Percentiles rank a stretch among this genome's conserved stretches.
Conservation (phyloP, 192 early-diverging fungal species). For the Coemansia sp. region DNA sequence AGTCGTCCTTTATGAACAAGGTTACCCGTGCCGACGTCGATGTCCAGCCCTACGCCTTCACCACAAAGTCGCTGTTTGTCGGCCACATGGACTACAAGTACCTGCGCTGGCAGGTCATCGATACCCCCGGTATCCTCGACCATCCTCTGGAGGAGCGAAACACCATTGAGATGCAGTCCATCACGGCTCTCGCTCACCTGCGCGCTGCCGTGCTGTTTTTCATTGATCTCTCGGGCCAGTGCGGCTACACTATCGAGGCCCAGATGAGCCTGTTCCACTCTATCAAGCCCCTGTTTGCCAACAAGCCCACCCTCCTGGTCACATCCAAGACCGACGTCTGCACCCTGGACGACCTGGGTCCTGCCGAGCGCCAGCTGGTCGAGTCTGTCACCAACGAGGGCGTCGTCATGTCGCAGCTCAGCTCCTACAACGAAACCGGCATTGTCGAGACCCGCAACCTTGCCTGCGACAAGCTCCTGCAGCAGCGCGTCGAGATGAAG, state of each 20-base stretch:
- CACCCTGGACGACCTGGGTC: slow-evolving; percentile 72
- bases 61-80: slow-evolving; percentile 99
- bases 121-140: slow-evolving; percentile 99
- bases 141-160: slow-evolving; percentile 99
- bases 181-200: slow-evolving; percentile 98
- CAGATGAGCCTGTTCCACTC: slow-evolving; percentile 88
- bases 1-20: slow-evolving; percentile 98
- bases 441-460: slow-evolving; percentile 94
- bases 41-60: slow-evolving; percentile 99
- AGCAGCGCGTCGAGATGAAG: slow-evolving; percentile 92
- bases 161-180: slow-evolving; percentile 99
- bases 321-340: slow-evolving; percentile 95
- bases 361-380: slow-evolving; percentile 69
- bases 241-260: slow-evolving; percentile 93
- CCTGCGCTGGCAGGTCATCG: slow-evolving; percentile 99
- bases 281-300: slow-evolving; percentile 97
- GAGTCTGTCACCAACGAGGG: slow-evolving; percentile 67
- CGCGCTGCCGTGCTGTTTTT: slow-evolving; percentile 96
- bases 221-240: slow-evolving; percentile 96
- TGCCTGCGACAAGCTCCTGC: slow-evolving; percentile 92
- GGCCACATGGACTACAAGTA: slow-evolving; percentile 99
- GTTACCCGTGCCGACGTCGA: slow-evolving; percentile 98
- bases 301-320: slow-evolving; percentile 95
- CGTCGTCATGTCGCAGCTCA: slow-evolving; percentile 76
- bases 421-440: slow-evolving; percentile 90